Percentiles rank a stretch among this genome's conserved stretches.
These are phyloP conservation scores for Tricholoma sp. DNA, from an alignment of 768 basidiomycete genomes.

Conservation along the genomic window DNA sequence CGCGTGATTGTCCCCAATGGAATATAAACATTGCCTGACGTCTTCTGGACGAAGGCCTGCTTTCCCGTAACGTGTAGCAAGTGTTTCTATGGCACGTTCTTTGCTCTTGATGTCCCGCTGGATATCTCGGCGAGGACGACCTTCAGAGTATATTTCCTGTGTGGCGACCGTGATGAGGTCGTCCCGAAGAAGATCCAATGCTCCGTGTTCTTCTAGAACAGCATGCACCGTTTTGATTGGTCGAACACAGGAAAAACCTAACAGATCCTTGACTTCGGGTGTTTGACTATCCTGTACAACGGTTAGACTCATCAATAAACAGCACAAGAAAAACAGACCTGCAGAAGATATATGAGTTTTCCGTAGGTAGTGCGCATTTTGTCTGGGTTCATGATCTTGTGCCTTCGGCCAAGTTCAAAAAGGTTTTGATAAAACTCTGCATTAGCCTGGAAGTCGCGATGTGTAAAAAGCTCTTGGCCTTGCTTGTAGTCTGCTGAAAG, in stretches of 20 bases:
- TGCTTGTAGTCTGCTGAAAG: slow-evolving; percentile 83
- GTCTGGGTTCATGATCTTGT: slow-evolving; percentile 92
- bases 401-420: slow-evolving; percentile 78
- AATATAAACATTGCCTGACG: slow-evolving; percentile 76
- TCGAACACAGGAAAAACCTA: slow-evolving; percentile 73
- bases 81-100: slow-evolving; percentile 77
- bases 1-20: slow-evolving; percentile 87
- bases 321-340: slow-evolving; percentile 38
- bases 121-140: slow-evolving; percentile 67
- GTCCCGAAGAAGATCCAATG: slow-evolving; percentile 67
- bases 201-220: slow-evolving; percentile 60
- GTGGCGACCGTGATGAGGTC: slow-evolving; percentile 73
- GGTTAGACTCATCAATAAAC: slow-evolving; percentile 5
- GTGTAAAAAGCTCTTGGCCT: slow-evolving; percentile 81
- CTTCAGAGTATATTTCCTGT: slow-evolving; percentile 76
- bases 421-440: slow-evolving; percentile 74
- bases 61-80: slow-evolving; percentile 59
- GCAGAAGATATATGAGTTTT: slow-evolving; percentile 78
- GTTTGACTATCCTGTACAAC: slow-evolving; percentile 70
- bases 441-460: slow-evolving; percentile 78
- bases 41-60: slow-evolving; percentile 58
- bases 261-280: slow-evolving; percentile 74
- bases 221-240: slow-evolving; percentile 73
- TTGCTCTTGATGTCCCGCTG: slow-evolving; percentile 82
- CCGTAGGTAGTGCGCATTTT: slow-evolving; percentile 90